These are phyloP conservation scores for Jatropha multifida DNA, from an alignment of 441 rosid species.

Conservation along the genomic window DNA sequence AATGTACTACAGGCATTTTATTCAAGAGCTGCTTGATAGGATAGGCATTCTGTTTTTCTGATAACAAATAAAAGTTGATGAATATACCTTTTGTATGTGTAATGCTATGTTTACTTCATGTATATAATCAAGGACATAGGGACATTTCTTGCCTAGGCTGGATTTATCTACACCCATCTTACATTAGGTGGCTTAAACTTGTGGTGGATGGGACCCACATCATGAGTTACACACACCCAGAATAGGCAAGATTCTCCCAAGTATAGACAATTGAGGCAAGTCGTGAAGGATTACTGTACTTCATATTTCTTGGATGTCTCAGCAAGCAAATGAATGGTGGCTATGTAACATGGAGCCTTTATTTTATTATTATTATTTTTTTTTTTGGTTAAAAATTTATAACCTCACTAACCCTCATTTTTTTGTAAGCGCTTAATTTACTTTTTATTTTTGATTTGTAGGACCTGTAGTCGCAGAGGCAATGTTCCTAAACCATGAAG, in stretches of 20 bases:
- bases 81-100: background rate
- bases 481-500: slow-evolving; percentile 92
- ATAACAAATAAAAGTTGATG: background rate
- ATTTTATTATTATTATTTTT: background rate
- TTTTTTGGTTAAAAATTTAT: background rate
- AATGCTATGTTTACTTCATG: background rate
- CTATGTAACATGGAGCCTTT: background rate
- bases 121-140: background rate
- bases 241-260: no score
- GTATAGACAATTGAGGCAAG: background rate
- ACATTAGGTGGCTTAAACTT: no score
- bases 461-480: slow-evolving; percentile 99
- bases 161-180: no score
- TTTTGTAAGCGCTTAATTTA: background rate
- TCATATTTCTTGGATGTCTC: background rate
- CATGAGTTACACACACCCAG: no score
- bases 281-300: background rate
- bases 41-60: background rate
- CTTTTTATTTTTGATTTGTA: slow-evolving; percentile 24
- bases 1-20: background rate
- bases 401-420: background rate
- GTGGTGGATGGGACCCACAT: no score
- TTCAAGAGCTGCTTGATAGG: background rate
- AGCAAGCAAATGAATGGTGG: background rate
- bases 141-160: no score